phyloP scores from a whole-genome alignment of 345 rosid species.

The Populus tremula region DNA sequence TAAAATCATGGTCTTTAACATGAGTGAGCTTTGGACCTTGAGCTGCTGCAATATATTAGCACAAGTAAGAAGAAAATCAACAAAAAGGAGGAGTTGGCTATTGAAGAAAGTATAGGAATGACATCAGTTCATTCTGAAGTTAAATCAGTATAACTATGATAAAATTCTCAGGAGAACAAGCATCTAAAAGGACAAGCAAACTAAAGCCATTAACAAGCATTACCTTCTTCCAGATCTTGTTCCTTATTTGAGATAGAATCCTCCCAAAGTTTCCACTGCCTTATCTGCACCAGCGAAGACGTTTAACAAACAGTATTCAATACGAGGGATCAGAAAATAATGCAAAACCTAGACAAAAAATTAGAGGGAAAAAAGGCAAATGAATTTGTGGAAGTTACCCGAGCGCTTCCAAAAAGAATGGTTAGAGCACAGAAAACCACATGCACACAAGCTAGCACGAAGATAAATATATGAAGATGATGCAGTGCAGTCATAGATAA shows the following conservation, averaged over 20 bases:
- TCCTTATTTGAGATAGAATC: conserved; percentile 15
- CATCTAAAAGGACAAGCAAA: not conserved
- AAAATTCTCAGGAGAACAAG: not conserved
- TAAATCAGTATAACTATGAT: not conserved
- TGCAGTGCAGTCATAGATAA: conserved; percentile 30
- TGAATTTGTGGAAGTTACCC: conserved; percentile 16
- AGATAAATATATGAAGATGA: conserved; percentile 34
- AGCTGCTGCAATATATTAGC: conserved; percentile 31
- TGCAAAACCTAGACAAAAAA: not conserved
- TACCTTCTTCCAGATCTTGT: conserved; percentile 49
- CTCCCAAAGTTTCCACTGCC: conserved; percentile 35
- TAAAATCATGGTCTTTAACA: conserved; percentile 25
- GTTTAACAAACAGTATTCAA: not conserved
- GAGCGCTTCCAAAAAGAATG: conserved; percentile 27
- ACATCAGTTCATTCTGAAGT: not conserved
- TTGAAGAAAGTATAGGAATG: not conserved
- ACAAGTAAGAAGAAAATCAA: conserved; percentile 1
- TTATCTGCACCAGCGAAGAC: conserved; percentile 18
- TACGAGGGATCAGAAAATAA: not conserved
- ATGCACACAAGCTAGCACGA: conserved; percentile 34
- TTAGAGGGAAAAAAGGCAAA: not conserved
- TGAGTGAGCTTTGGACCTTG: conserved; percentile 32
- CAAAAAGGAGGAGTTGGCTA: not conserved
- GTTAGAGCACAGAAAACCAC: conserved; percentile 30
- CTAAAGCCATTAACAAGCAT: not conserved